Conservation (phyloP, 495 filamentous ascomycete species). For the Chlorociboria aeruginascens region DNA sequence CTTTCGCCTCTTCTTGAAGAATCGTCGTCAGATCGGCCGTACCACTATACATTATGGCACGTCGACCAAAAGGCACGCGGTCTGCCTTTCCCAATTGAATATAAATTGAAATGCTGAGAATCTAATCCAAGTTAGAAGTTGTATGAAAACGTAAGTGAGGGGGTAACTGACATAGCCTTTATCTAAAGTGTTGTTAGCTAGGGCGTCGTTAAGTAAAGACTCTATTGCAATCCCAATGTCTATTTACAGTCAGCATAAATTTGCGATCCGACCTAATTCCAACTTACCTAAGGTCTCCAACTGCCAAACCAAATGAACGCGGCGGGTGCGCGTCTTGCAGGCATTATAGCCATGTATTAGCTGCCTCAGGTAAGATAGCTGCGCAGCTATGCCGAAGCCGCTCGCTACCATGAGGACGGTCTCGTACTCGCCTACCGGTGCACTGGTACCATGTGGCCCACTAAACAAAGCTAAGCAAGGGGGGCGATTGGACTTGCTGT, state of each 20-base stretch:
- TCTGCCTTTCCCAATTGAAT: not conserved
- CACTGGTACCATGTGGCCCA: slow-evolving; percentile 6
- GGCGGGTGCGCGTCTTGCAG: slow-evolving; percentile 3
- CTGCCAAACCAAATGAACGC: slow-evolving; percentile 7
- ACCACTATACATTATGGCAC: slow-evolving; percentile 7
- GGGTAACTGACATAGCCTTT: slow-evolving; percentile 1
- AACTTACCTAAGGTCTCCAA: slow-evolving; percentile 7
- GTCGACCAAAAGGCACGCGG: slow-evolving; percentile 6
- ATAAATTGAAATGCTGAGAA: slow-evolving; percentile 4
- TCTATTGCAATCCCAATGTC: slow-evolving; percentile 6
- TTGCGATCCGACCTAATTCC: slow-evolving; percentile 2
- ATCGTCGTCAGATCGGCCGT: slow-evolving; percentile 8
- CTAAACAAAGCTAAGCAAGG: slow-evolving; percentile 6
- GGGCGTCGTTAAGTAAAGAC: slow-evolving; percentile 8
- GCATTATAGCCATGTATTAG: slow-evolving; percentile 11
- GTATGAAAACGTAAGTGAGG: not conserved
- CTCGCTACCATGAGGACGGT: slow-evolving; percentile 8
- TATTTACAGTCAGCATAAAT: slow-evolving; percentile 6
- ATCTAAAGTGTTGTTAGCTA: slow-evolving; percentile 10
- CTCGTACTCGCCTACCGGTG: slow-evolving; percentile 9
- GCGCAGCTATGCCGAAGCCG: slow-evolving; percentile 7
- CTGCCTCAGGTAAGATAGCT: slow-evolving; percentile 7
- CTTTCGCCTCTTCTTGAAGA: slow-evolving; percentile 9
- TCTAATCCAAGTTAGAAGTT: slow-evolving; percentile 2
- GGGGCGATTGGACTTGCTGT: slow-evolving; percentile 2